phyloP scores from a whole-genome alignment of 2,329 filamentous ascomycete genomes.

The Akanthomyces muscarius region DNA sequence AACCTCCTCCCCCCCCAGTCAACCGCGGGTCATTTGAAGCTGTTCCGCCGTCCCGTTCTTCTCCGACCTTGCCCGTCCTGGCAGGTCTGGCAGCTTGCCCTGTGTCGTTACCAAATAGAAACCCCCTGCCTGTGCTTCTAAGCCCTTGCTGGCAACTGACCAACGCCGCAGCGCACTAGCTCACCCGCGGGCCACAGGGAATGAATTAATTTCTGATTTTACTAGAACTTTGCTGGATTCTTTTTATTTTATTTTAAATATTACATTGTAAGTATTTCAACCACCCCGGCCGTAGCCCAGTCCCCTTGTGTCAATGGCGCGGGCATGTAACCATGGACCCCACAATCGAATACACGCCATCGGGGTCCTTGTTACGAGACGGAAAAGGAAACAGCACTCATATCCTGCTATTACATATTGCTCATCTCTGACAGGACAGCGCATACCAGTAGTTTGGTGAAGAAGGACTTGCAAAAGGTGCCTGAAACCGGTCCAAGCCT shows the following conservation, averaged over 20 bases:
- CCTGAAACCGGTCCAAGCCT: conserved; percentile 6
- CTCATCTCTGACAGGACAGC: background rate
- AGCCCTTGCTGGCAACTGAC: background rate
- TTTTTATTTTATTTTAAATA: background rate
- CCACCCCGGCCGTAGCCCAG: background rate
- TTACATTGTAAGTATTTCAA: background rate
- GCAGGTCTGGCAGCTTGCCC: background rate
- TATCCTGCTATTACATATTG: background rate
- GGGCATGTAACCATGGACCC: background rate
- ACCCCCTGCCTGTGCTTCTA: background rate
- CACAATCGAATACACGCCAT: background rate
- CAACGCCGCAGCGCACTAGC: background rate
- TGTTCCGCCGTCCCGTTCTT: background rate
- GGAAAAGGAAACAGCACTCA: background rate
- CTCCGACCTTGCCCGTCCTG: background rate
- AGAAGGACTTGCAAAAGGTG: background rate
- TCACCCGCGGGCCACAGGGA: too few relatives aligned
- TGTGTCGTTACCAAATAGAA: background rate
- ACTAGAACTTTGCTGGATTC: background rate
- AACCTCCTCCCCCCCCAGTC: background rate
- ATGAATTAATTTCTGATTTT: background rate
- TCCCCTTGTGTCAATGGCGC: background rate
- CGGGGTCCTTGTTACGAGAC: background rate
- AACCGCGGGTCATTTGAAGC: background rate
- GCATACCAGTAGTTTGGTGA: background rate